phyloP scores from a whole-genome alignment of 495 filamentous ascomycete species.

The Diplogelasinospora grovesii region DNA sequence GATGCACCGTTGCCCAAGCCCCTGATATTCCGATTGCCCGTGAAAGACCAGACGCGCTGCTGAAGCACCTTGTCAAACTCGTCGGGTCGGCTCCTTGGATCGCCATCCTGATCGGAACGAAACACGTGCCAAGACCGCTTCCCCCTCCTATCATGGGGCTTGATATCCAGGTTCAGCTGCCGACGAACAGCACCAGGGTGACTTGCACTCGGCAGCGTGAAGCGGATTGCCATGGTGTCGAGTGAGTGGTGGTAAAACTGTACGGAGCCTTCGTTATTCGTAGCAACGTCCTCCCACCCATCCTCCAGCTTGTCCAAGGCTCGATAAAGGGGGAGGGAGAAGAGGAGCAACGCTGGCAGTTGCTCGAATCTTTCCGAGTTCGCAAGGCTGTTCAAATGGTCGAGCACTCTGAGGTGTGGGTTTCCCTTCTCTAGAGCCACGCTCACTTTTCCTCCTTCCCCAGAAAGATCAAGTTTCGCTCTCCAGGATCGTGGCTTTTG shows the following conservation, averaged over 20 bases:
- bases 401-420: slow-evolving; percentile 68
- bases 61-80: slow-evolving; percentile 35
- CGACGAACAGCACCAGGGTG: slow-evolving; percentile 11
- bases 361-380: slow-evolving; percentile 40
- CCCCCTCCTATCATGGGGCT: slow-evolving; percentile 24
- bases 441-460: slow-evolving; percentile 22
- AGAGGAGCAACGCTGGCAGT: slow-evolving; percentile 34
- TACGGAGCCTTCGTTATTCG: slow-evolving; percentile 31
- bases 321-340: slow-evolving; percentile 62
- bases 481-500: slow-evolving; percentile 24
- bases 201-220: slow-evolving; percentile 26
- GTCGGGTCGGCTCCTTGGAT: slow-evolving; percentile 22
- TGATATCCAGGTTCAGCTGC: slow-evolving; percentile 34
- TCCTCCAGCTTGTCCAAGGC: slow-evolving; percentile 54
- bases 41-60: slow-evolving; percentile 27
- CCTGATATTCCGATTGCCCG: slow-evolving; percentile 24
- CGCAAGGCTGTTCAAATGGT: slow-evolving; percentile 54
- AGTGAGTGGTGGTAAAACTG: slow-evolving; percentile 36
- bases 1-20: slow-evolving; percentile 28
- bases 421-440: slow-evolving; percentile 56
- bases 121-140: slow-evolving; percentile 37
- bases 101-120: slow-evolving; percentile 14
- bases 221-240: slow-evolving; percentile 46
- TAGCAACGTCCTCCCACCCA: slow-evolving; percentile 26
- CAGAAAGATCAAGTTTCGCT: slow-evolving; percentile 30